Conservation (phyloP, 1,139 yeast species). For the Suhomyces wounanorum region DNA sequence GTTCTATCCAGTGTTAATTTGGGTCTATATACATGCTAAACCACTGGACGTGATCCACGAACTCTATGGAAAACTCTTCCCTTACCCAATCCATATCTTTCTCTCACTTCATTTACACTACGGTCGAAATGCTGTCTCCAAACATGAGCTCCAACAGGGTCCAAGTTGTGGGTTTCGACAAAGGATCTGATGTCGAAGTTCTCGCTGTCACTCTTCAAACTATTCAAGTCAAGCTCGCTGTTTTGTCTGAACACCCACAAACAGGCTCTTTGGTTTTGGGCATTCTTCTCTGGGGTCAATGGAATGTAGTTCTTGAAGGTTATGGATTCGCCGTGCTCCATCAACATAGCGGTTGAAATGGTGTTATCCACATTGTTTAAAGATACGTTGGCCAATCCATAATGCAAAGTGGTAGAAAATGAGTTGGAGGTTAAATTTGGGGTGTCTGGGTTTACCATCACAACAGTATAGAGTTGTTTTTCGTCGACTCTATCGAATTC, state of each 20-base stretch:
- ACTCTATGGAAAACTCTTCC: constrained; percentile 75
- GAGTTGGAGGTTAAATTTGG: constrained; percentile 75
- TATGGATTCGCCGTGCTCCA: constrained; percentile 37
- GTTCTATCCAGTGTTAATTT: not conserved
- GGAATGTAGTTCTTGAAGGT: constrained; percentile 71
- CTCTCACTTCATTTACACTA: constrained; percentile 67
- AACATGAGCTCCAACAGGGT: constrained; percentile 86
- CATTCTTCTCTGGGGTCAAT: constrained; percentile 87
- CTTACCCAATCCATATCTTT: constrained; percentile 65
- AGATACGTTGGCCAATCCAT: constrained; percentile 73
- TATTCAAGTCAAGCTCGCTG: constrained; percentile 18
- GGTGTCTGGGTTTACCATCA: constrained; percentile 88
- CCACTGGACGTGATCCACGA: constrained; percentile 34
- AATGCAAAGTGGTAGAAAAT: constrained; percentile 71
- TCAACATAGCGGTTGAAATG: constrained; percentile 52
- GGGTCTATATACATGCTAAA: constrained; percentile 9
- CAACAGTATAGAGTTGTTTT: constrained; percentile 63
- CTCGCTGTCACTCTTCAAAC: constrained; percentile 30
- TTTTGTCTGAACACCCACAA: constrained; percentile 89
- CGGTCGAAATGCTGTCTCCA: constrained; percentile 90
- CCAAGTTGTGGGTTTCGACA: constrained; percentile 53
- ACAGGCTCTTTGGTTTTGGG: constrained; percentile 78
- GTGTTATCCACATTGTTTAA: constrained; percentile 60
- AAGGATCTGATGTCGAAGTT: constrained; percentile 74
- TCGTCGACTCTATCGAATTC: constrained; percentile 59